Percentiles rank a stretch among this genome's conserved stretches.
Conservation (phyloP, 331 rosid genomes). For the Quercus tomentella region DNA sequence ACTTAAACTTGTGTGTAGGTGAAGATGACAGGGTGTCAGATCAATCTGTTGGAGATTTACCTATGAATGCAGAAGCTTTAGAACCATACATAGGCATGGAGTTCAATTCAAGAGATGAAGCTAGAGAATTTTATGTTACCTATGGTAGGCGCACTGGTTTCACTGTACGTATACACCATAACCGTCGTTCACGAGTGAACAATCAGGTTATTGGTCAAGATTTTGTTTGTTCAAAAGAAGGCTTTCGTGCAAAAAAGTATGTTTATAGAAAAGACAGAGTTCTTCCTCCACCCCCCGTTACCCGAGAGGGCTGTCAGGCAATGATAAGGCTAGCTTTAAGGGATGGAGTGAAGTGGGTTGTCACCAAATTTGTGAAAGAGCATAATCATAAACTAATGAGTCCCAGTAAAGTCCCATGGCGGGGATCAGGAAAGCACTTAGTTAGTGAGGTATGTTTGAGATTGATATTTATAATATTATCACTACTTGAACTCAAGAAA, state of each 20-base stretch:
- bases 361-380: conserved; percentile 65
- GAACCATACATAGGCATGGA: conserved; percentile 62
- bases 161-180: conserved; percentile 72
- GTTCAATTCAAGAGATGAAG: conserved; percentile 74
- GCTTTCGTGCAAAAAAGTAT: conserved; percentile 71
- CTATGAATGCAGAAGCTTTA: conserved; percentile 36
- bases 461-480: background rate
- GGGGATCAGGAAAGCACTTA: conserved; percentile 63
- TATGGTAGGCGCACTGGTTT: conserved; percentile 63
- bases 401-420: conserved; percentile 78
- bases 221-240: conserved; percentile 80
- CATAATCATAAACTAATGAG: conserved; percentile 61
- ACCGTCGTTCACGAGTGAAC: conserved; percentile 72
- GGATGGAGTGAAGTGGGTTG: conserved; percentile 65
- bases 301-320: conserved; percentile 77
- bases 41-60: conserved; percentile 29
- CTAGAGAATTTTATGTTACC: conserved; percentile 59
- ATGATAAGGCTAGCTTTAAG: conserved; percentile 66
- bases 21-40: conserved; percentile 41
- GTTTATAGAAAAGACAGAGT: conserved; percentile 66
- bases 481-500: background rate
- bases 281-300: conserved; percentile 69
- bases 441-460: conserved; percentile 58
- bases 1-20: conserved; percentile 30
- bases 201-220: conserved; percentile 73